Evolutionary conservation across 352 stramenopile genomes (phyloP).

Genomic region (Globisporangium sylvaticum): DNA sequence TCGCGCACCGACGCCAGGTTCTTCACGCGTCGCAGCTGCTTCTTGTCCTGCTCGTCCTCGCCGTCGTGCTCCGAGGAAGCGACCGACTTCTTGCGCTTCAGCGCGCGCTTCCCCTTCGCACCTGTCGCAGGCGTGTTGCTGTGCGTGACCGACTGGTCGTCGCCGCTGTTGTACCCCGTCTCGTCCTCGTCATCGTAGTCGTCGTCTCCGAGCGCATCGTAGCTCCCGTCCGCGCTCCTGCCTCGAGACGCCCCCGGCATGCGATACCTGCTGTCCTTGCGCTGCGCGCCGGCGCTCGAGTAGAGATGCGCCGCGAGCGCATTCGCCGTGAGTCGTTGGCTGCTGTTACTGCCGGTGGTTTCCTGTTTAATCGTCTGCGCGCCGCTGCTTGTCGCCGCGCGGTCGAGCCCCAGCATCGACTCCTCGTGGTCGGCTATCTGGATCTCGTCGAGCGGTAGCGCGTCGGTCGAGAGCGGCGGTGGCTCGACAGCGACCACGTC

Average conservation of each 20-base stretch:
- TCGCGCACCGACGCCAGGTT: slow-evolving; percentile 72
- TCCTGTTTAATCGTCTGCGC: slow-evolving; percentile 9
- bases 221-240: slow-evolving; percentile 20
- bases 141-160: background rate
- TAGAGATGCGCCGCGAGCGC: slow-evolving; percentile 24
- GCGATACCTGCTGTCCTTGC: slow-evolving; percentile 3
- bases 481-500: background rate
- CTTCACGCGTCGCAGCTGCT: slow-evolving; percentile 62
- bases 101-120: slow-evolving; percentile 4
- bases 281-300: slow-evolving; percentile 8
- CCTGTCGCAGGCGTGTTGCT: slow-evolving; percentile 9
- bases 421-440: slow-evolving; percentile 21
- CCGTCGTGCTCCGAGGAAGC: slow-evolving; percentile 5
- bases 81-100: slow-evolving; percentile 1
- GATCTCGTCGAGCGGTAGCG: slow-evolving; percentile 38
- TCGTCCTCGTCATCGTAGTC: slow-evolving; percentile 18
- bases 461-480: slow-evolving; percentile 19
- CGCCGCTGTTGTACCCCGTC: slow-evolving; percentile 12
- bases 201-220: slow-evolving; percentile 18
- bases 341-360: background rate
- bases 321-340: slow-evolving; percentile 4
- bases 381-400: slow-evolving; percentile 1
- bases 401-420: too few species aligned
- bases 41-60: slow-evolving; percentile 45
- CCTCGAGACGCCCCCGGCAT: background rate